Evolutionary conservation across 2,329 filamentous ascomycete genomes (phyloP).

Genomic region (Cytospora schulzeri): DNA sequence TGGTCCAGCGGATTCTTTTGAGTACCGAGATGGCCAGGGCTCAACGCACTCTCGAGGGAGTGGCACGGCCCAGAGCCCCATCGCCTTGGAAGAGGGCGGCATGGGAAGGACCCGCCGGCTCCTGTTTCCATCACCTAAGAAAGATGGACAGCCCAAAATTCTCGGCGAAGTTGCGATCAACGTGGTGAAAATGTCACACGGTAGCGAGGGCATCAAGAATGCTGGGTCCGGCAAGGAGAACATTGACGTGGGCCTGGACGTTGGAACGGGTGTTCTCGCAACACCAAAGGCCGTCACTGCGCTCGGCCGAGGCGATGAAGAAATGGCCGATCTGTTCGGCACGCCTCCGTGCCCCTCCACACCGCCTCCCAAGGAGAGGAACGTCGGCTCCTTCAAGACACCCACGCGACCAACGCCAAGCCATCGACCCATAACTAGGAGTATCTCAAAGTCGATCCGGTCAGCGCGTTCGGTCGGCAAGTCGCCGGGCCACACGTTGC

Average conservation of each 20-base stretch:
- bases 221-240: constrained; percentile 48
- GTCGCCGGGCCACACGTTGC: constrained; percentile 48
- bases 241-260: constrained; percentile 8
- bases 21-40: constrained; percentile 39
- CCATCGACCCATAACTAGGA: constrained; percentile 63
- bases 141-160: constrained; percentile 63
- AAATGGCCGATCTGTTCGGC: constrained; percentile 65
- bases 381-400: constrained; percentile 59
- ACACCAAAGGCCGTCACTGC: constrained; percentile 38
- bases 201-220: constrained; percentile 42
- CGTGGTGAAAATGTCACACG: constrained; percentile 47
- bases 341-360: constrained; percentile 56
- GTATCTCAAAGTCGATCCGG: constrained; percentile 59
- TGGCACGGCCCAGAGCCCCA: constrained; percentile 60
- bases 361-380: constrained; percentile 52
- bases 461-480: constrained; percentile 45
- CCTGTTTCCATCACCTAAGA: constrained; percentile 76
- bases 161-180: constrained; percentile 61
- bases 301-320: constrained; percentile 37
- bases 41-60: constrained; percentile 58
- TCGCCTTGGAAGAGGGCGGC: constrained; percentile 53
- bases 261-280: constrained; percentile 27
- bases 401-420: constrained; percentile 63
- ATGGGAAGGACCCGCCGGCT: constrained; percentile 66
- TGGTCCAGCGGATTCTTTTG: constrained; percentile 9